Evolutionary conservation across 2,329 filamentous ascomycete species (phyloP).

Genomic region (Aspergillus piperis): DNA sequence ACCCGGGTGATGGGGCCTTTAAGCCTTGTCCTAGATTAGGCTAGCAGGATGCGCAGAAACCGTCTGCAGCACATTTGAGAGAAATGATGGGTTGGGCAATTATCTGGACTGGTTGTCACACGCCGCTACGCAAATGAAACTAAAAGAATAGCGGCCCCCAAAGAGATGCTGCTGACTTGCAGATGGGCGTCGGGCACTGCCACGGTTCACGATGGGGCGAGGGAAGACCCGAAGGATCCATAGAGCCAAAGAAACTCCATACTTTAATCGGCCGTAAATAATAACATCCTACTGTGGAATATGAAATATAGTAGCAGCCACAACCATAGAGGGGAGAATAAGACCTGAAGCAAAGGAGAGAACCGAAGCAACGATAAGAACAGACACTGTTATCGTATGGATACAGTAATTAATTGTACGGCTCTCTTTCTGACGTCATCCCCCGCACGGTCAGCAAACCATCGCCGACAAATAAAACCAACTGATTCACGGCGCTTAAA

Average conservation of each 20-base stretch:
- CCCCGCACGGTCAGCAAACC: conserved; percentile 3
- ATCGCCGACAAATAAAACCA: not conserved
- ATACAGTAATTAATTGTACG: not conserved
- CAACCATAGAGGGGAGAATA: no score
- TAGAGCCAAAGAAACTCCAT: not conserved
- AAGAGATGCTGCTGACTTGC: not conserved
- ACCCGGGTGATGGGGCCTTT: not conserved
- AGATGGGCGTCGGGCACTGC: conserved; percentile 12
- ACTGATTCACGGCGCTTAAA: not conserved
- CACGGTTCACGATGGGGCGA: conserved; percentile 16
- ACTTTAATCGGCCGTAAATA: not conserved
- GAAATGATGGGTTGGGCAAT: not conserved
- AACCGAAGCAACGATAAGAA: not conserved
- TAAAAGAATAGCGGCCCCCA: conserved; percentile 4
- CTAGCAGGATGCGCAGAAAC: not conserved
- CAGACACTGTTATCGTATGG: not conserved
- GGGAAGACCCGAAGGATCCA: conserved; percentile 1
- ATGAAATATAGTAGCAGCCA: no score
- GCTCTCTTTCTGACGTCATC: conserved; percentile 5
- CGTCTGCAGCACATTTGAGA: not conserved
- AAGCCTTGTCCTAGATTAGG: not conserved
- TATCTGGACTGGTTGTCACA: not conserved
- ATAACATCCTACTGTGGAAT: not conserved
- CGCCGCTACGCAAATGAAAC: not conserved
- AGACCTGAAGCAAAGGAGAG: not conserved